Base-by-base conservation (phyloP, 2,329 filamentous ascomycete species). In the Teratosphaeria pseudoeucalypti region DNA sequence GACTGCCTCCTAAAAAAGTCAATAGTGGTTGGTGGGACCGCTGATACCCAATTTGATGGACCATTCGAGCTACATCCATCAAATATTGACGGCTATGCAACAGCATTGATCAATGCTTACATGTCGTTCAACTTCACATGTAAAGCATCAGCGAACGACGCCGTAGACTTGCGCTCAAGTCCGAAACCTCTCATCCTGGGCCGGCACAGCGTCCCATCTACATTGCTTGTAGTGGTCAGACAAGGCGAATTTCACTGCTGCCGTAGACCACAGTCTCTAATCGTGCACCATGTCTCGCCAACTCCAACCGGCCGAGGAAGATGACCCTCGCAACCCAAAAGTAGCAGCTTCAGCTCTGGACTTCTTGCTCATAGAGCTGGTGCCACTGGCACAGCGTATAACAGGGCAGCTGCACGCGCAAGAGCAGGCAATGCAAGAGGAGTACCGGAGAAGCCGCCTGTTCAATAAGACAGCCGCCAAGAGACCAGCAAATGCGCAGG, bases 341-440 rank as follows among this genome's bases (percentile, higher is more conserved):
- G 60, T 96, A 68, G 87, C 84, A 77, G 85, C 87, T 60, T 94
- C 92, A 55, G 91, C 89, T 73, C 85, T 99, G 68, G 94, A 99
- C 75, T 88, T 99, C 67, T 84, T 99, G 59, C 84, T 99, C 67
- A 97, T 97, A 72, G 94, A 99, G 78, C 84, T 99, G 58, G 94
- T 99, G 16, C 94, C 94, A 47, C 87, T 97, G 79, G 89, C 92
- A 5, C 90, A 95, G 75, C 86, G 94, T 65, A 82, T 97, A 63
- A 86, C 90, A 26, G 83, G 86, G 70, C 87, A 94, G 70, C 80
- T 90, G 4, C 83, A 85, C 60, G 77, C 76, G 34, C 72, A 75
- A 57, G 74, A 81, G 61, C 73, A 79, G 64, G 74, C 75, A 27
- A 62, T 78, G 62, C 59, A 66, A 52, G 68, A 68, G 57, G 66